Percentiles rank a stretch among this genome's conserved stretches.
These are phyloP conservation scores for Penicillium sp. DNA, from an alignment of 2,329 filamentous ascomycete genomes.

Conservation along the genomic window DNA sequence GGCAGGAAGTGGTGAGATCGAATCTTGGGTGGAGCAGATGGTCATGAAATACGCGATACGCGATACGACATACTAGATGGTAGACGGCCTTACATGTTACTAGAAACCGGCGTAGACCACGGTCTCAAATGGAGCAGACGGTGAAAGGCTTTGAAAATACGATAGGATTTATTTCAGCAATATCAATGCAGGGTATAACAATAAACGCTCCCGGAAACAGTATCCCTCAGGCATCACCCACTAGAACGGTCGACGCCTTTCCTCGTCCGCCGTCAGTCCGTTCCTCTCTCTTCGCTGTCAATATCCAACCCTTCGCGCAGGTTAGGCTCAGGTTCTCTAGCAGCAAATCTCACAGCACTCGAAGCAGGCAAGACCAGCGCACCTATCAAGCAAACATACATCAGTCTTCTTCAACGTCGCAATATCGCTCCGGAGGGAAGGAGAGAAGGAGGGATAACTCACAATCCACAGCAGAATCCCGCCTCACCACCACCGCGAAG, in stretches of 20 bases:
- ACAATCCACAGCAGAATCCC: constrained; percentile 37
- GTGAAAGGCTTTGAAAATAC: not conserved
- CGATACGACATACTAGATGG: not conserved
- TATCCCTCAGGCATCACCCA: not conserved
- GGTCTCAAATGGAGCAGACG: not conserved
- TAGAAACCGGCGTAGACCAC: too few species aligned
- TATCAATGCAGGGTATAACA: not conserved
- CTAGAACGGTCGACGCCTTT: not conserved
- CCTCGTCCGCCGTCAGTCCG: not conserved
- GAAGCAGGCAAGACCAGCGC: constrained; percentile 33
- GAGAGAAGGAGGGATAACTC: constrained; percentile 14
- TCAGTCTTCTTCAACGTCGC: not conserved
- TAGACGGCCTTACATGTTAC: not conserved
- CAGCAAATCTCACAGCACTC: constrained; percentile 36
- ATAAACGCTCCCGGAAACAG: not conserved
- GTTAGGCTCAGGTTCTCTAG: constrained; percentile 18
- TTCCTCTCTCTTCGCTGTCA: not conserved
- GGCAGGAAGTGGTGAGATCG: constrained; percentile 6
- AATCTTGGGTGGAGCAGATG: not conserved
- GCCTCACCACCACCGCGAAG: constrained; percentile 36
- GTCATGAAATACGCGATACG: not conserved
- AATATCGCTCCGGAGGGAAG: not conserved
- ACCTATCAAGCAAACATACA: constrained; percentile 20
- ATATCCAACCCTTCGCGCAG: not conserved
- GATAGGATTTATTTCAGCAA: not conserved